Base-by-base conservation (phyloP, 148 eudicot species). In the Pharnaceum exiguum region DNA sequence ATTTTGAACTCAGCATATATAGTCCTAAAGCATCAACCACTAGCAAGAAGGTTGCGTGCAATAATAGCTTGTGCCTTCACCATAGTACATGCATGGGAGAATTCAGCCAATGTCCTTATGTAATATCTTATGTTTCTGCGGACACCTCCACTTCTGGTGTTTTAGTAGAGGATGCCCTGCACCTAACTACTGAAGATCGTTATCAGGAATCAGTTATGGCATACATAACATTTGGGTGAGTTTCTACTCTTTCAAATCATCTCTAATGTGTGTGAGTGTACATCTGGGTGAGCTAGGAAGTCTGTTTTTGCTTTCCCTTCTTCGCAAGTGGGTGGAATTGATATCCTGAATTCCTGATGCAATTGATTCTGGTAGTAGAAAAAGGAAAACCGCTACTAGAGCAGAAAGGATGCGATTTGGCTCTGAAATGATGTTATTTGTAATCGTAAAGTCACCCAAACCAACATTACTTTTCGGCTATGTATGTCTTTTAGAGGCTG, bases 121-220 rank as follows among this genome's bases (percentile, higher is more conserved):
- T 67, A 16, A 87, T 90, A 21, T 90, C 97, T 3, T 90, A 90
- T 72, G 81, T 90, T 65, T 87, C 95, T 55, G 83, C 95, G 45
- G 87, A 84, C 72, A 90, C 97, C 57, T 87, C 97, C 52, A 84
- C 97, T 39, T 84, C 97, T 32, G 97, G 97, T 62, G 71, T 87
- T 56, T 74, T 90, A 63, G 58, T 88, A 74, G 89, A 88, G 75
- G 96, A 85, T 78, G 69, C 85, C 65, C 80, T 88, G 39, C 91
- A 85, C 65, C 75, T 88, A 65, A 73, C 65, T 40, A 72, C 93
- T 27, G 90, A 78, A 70, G 81, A 76, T 55, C 54, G 39, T 26
- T 72, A 80, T 30, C 75, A 51, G 48, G 79, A 77, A 74, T 40
- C 64, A 26, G 71, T 84, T 47, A 68, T 78, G 67, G 85, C 93